phyloP scores from a whole-genome alignment of 306 rosid species.

The Medicago arabica region DNA sequence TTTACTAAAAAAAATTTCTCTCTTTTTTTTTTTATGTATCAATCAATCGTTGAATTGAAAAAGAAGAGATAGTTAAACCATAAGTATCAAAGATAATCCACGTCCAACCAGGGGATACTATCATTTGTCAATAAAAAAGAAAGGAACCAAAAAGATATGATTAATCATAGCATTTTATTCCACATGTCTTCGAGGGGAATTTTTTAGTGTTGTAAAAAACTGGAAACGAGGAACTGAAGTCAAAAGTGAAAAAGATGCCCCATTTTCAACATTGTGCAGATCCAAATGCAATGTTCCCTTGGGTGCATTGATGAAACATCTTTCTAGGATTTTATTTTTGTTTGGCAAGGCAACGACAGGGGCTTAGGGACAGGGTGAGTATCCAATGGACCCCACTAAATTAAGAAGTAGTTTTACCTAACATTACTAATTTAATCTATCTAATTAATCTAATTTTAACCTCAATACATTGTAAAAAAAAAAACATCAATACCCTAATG shows the following conservation, averaged over 20 bases:
- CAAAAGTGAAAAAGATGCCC: conserved; percentile 50
- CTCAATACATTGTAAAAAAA: conserved; percentile 14
- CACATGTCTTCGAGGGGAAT: conserved; percentile 7
- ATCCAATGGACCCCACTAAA: conserved; percentile 60
- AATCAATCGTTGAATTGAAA: too few species aligned
- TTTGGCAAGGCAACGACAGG: conserved; percentile 34
- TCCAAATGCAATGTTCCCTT: conserved; percentile 61
- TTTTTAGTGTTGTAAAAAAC: conserved; percentile 43
- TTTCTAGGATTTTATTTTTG: conserved; percentile 40
- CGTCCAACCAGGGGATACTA: too few species aligned
- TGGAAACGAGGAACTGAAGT: conserved; percentile 40
- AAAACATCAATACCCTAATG: conserved; percentile 31
- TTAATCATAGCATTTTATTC: conserved; percentile 38
- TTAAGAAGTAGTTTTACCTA: conserved; percentile 68
- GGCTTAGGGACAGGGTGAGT: conserved; percentile 36
- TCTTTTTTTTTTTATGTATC: too few species aligned
- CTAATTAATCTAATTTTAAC: conserved; percentile 26
- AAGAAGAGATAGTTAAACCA: too few species aligned
- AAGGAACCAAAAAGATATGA: conserved; percentile 29
- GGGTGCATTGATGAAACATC: conserved; percentile 55
- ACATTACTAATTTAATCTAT: conserved; percentile 38
- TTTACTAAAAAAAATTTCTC: too few species aligned
- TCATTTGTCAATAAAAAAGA: background rate
- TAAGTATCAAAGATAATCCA: too few species aligned
- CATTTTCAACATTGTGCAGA: conserved; percentile 43